Evolutionary conservation across 164 flowering plant species (phyloP).

Genomic region (Annona squamosa): DNA sequence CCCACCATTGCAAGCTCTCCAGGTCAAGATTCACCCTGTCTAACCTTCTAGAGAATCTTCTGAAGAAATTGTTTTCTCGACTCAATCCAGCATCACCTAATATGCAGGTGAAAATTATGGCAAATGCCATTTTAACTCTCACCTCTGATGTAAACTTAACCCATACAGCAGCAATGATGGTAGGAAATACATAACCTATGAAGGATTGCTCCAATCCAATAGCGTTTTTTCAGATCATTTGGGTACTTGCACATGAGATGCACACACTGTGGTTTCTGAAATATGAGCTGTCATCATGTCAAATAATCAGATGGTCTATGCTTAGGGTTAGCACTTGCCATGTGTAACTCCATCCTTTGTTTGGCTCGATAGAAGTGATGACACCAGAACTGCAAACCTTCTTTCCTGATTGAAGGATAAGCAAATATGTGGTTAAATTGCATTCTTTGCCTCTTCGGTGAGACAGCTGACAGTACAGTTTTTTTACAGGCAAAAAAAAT

Average conservation of each 20-base stretch:
- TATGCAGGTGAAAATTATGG: background rate
- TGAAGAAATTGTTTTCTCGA: no score
- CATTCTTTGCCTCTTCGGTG: background rate
- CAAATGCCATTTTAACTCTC: background rate
- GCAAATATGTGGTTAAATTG: background rate
- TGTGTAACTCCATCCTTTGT: slow-evolving; percentile 89
- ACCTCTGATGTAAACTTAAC: background rate
- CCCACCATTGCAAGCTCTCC: no score
- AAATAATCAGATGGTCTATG: no score
- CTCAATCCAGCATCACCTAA: no score
- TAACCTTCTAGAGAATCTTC: no score
- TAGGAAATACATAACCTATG: background rate
- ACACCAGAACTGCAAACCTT: slow-evolving; percentile 80
- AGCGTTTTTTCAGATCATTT: no score
- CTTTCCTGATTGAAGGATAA: slow-evolving; percentile 56
- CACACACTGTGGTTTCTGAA: no score
- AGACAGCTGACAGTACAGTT: background rate
- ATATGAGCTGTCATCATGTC: no score
- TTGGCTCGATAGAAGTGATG: slow-evolving; percentile 96
- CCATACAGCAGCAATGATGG: background rate
- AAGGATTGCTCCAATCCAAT: background rate
- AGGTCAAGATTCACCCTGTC: no score
- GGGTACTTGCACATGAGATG: background rate
- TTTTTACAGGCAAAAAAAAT: background rate
- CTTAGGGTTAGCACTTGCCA: slow-evolving; percentile 51